phyloP scores from a whole-genome alignment of 371 early-diverging fungal genomes.

The Rhizopus sp. region DNA sequence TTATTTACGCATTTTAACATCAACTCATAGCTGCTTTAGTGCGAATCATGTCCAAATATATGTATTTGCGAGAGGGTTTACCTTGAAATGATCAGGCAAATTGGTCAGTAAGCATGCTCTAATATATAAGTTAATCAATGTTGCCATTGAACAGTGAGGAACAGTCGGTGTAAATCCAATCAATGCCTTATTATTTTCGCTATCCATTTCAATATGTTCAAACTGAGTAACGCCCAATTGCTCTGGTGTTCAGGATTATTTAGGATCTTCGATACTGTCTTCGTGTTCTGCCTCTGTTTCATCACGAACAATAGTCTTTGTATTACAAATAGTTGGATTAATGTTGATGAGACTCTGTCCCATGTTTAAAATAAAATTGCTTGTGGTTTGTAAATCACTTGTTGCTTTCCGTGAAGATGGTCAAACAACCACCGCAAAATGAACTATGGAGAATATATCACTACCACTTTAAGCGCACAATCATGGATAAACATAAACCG shows the following conservation, averaged over 20 bases:
- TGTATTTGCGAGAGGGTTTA: slow-evolving; percentile 23
- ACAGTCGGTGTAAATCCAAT: slow-evolving; percentile 98
- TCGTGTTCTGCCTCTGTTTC: slow-evolving; percentile 65
- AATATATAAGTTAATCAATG: slow-evolving; percentile 98
- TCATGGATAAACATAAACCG: too few species aligned
- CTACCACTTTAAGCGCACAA: too few species aligned
- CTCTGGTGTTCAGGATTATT: slow-evolving; percentile 96
- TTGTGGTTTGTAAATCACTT: too few species aligned
- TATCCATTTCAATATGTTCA: slow-evolving; percentile 82
- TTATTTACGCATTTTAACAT: slow-evolving; percentile 88
- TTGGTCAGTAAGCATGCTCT: slow-evolving; percentile 88
- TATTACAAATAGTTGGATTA: slow-evolving; percentile 80
- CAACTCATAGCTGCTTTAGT: slow-evolving; percentile 53
- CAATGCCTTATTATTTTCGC: slow-evolving; percentile 61
- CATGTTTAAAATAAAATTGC: slow-evolving; percentile 35
- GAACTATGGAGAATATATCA: too few species aligned
- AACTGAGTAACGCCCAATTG: slow-evolving; percentile 91
- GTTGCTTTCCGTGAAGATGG: too few species aligned
- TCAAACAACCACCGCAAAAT: too few species aligned
- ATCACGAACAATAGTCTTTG: slow-evolving; percentile 51
- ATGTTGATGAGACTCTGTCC: slow-evolving; percentile 69
- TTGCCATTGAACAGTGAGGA: slow-evolving; percentile 99
- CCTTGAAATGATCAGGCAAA: slow-evolving; percentile 89
- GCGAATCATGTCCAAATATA: neutral
- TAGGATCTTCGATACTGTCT: slow-evolving; percentile 70